Evolutionary conservation across 108 stramenopile genomes (phyloP).

Genomic region (Schizochytrium sp.): DNA sequence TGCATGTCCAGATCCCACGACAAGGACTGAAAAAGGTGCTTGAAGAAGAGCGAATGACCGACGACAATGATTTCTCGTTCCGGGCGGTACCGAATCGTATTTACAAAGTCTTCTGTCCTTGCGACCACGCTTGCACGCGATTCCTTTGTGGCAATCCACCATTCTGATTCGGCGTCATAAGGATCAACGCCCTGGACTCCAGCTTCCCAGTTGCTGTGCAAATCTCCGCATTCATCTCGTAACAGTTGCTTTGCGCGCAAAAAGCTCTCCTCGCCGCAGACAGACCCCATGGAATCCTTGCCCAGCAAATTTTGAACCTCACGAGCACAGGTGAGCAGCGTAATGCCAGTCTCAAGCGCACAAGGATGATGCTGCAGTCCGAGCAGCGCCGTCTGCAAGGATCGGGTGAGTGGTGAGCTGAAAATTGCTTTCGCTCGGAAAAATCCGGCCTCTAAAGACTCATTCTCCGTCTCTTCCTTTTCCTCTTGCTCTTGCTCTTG

Average conservation of each 20-base stretch:
- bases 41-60: background rate
- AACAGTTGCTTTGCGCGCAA: background rate
- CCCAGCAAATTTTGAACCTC: slow-evolving; percentile 1
- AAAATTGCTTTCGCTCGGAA: background rate
- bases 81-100: background rate
- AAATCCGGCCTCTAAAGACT: background rate
- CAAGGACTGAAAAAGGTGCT: background rate
- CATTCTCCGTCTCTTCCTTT: background rate
- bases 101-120: background rate
- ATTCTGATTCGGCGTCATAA: background rate
- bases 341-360: background rate
- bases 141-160: background rate
- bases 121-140: background rate
- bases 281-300: background rate
- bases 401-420: background rate
- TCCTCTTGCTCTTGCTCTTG: too few relatives aligned
- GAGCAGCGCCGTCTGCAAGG: background rate
- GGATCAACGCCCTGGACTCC: background rate
- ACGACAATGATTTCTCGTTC: background rate
- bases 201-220: background rate
- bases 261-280: background rate
- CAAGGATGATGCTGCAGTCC: background rate
- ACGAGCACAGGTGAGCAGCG: background rate
- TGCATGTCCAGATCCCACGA: background rate
- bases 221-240: background rate